Percentiles rank a stretch among this genome's conserved stretches.
Conservation (phyloP, 768 basidiomycete genomes). For the Lactarius akahatsu region DNA sequence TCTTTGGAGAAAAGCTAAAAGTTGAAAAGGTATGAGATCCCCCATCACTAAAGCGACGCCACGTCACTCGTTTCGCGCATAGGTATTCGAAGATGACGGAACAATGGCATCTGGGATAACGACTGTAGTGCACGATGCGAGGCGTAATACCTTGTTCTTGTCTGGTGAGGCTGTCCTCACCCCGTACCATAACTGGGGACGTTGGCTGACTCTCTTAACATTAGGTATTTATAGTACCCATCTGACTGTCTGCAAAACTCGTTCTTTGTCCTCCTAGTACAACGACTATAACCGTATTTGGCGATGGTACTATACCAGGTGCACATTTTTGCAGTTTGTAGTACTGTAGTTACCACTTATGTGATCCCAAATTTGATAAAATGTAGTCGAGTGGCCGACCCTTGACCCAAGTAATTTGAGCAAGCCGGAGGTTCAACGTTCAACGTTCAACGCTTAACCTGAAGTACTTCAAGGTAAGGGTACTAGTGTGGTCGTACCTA, state of each 20-base stretch:
- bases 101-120: conserved; percentile 55
- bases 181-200: no score
- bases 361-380: background rate
- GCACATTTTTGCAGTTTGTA: no score
- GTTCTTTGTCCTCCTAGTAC: background rate
- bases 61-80: conserved; percentile 23
- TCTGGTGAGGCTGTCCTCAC: conserved; percentile 46
- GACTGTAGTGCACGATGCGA: conserved; percentile 53
- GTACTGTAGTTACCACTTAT: background rate
- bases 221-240: conserved; percentile 12
- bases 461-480: background rate
- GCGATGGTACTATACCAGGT: no score
- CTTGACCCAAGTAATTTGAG: background rate
- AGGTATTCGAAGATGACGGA: conserved; percentile 73
- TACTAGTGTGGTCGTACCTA: no score
- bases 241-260: conserved; percentile 14
- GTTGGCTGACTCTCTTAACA: background rate
- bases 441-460: no score
- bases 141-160: conserved; percentile 52
- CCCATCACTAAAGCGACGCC: background rate
- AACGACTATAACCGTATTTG: background rate
- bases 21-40: conserved; percentile 50
- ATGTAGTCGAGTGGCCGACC: background rate
- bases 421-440: background rate
- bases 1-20: conserved; percentile 59